Base-by-base conservation (phyloP, 129 eudicot species). In the Arctium minus region DNA sequence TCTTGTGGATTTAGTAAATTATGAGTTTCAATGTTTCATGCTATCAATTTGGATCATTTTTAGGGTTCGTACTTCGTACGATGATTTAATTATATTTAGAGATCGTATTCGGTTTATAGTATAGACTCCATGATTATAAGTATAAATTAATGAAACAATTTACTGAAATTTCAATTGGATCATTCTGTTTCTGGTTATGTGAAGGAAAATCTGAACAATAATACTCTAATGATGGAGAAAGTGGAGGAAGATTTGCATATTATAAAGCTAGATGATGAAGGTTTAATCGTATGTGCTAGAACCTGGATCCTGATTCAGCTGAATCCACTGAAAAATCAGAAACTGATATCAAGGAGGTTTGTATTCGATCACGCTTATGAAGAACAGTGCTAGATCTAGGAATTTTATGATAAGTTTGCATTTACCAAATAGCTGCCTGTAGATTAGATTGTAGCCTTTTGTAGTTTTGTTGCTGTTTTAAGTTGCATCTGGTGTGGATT, bases 341-440 rank as follows among this genome's bases (percentile, higher is more conserved):
- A 32, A 50, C 87, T 77, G 80, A 77, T 73, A 81, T 31, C 40
- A 87, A 75, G 79, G 90, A 79, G 89, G 85, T 88, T 67, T 87
- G 90, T 82, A 92, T 94, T 44, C 91, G 92, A 7, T 94, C 97
- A 11, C 86, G 98, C 40, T 87, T 93, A 36, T 93, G 87, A 86
- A 75, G 35, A 40, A 40, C 1, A 67, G 37, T 8, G 56, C 38
- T 70, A 53, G 29, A 36, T 77, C 15, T 10, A 68, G 38, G 62
- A 74, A 69, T 80, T 85, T 70, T 75, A 80, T 37, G 22, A 46
- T 79, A 70, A 39, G 15, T 50, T 8, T 80, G 62, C 53, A n/a
- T 50, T 22, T 83, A 27, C 78, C 67, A 56, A 56, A 56, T 56
- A 77, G 36, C 67, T 77, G 33, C 50, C 17, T 11, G 60, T 48